Percentiles rank a stretch among this genome's conserved stretches.
Conservation (phyloP, 345 rosid genomes). For the Salix exigua region DNA sequence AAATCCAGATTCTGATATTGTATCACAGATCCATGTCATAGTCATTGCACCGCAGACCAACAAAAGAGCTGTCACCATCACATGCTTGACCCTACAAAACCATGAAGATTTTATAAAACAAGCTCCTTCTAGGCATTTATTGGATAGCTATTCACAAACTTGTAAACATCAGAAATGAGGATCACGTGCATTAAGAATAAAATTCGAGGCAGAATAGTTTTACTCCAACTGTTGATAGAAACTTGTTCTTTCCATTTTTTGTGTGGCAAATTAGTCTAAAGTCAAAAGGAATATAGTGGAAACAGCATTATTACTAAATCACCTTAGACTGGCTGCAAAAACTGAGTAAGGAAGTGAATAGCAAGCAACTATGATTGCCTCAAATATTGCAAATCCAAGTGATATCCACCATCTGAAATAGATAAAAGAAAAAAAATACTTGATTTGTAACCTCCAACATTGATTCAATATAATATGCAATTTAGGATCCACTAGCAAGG, state of each 20-base stretch:
- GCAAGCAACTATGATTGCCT: conserved; percentile 72
- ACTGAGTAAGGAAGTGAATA: conserved; percentile 84
- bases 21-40: conserved; percentile 92
- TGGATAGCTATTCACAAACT: neutral
- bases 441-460: neutral
- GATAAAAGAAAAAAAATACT: conserved; percentile 2
- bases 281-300: conserved; percentile 1
- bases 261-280: neutral
- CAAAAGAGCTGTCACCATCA: conserved; percentile 66
- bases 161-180: neutral
- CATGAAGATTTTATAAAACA: conserved; percentile 3
- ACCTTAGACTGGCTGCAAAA: conserved; percentile 77
- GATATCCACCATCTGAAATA: conserved; percentile 92
- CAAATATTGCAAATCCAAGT: conserved; percentile 78
- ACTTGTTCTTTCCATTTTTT: no score
- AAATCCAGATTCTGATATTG: conserved; percentile 90
- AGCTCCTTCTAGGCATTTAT: neutral
- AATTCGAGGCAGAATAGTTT: no score
- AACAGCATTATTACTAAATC: conserved; percentile 17
- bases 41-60: conserved; percentile 95
- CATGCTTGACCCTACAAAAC: conserved; percentile 72
- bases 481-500: conserved; percentile 33
- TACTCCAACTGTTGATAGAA: no score
- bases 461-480: conserved; percentile 13
- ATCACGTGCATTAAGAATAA: neutral